These are phyloP conservation scores for Hansenula lynferdii DNA, from an alignment of 1,139 yeast genomes.

Conservation along the genomic window DNA sequence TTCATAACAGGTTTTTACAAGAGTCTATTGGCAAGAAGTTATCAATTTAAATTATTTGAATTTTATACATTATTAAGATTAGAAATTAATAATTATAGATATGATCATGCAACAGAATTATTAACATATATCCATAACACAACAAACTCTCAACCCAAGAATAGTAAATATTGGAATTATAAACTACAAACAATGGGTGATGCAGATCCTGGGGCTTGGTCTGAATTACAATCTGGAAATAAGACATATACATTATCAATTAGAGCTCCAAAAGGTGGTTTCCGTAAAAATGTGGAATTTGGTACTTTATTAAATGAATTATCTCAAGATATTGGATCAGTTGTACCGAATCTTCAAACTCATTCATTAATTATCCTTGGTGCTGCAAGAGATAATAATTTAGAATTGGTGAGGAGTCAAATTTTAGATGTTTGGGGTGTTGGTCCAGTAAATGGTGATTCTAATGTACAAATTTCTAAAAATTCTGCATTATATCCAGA, in stretches of 20 bases:
- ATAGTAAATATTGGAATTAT: background rate
- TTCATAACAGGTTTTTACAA: background rate
- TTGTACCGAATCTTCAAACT: slow-evolving; percentile 1
- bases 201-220: slow-evolving; percentile 1
- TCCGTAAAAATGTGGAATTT: background rate
- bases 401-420: background rate
- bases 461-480: background rate
- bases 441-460: background rate
- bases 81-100: background rate
- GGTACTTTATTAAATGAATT: background rate
- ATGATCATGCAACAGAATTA: background rate
- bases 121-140: background rate
- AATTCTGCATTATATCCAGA: slow-evolving; percentile 16
- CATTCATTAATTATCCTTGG: background rate
- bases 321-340: background rate
- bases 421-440: slow-evolving; percentile 1
- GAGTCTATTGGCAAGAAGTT: background rate
- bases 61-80: background rate
- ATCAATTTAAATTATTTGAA: background rate
- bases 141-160: background rate
- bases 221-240: no score
- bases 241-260: background rate
- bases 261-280: background rate
- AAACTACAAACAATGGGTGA: background rate
- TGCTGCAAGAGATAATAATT: background rate